phyloP scores from a whole-genome alignment of 139 green algal species.

The Chlamydomonas incerta region DNA sequence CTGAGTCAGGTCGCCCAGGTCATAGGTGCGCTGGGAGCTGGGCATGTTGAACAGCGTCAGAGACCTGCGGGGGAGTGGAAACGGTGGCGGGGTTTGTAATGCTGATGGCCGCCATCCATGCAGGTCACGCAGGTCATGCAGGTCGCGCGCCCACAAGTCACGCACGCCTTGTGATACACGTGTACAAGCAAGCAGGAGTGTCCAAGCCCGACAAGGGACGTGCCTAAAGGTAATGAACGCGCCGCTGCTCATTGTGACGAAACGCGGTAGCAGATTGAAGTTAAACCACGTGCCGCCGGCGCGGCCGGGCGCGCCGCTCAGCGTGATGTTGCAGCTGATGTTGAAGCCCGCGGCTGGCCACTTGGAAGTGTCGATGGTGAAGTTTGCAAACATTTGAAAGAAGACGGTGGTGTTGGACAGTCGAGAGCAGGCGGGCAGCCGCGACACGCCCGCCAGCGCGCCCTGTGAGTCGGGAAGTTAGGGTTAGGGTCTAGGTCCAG shows the following conservation, averaged over 20 bases:
- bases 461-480: not conserved
- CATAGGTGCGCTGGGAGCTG: not conserved
- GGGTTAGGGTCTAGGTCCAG: too few species aligned
- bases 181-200: too few species aligned
- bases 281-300: conserved; percentile 23
- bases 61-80: conserved; percentile 5
- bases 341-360: conserved; percentile 8
- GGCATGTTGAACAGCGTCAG: conserved; percentile 41
- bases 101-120: too few species aligned
- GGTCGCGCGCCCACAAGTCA: too few species aligned
- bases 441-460: not conserved
- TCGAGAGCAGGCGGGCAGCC: not conserved
- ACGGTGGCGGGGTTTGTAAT: too few species aligned
- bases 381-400: conserved; percentile 14
- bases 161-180: too few species aligned
- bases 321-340: conserved; percentile 24
- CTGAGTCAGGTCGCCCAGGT: not conserved
- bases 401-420: conserved; percentile 22
- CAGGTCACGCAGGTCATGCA: too few species aligned
- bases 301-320: not conserved
- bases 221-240: conserved; percentile 20
- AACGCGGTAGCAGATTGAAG: conserved; percentile 3
- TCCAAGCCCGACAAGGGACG: not conserved
- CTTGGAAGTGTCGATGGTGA: conserved; percentile 7
- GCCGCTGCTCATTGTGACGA: not conserved